Conservation (phyloP, 331 rosid genomes). For the Quercus phellos region DNA sequence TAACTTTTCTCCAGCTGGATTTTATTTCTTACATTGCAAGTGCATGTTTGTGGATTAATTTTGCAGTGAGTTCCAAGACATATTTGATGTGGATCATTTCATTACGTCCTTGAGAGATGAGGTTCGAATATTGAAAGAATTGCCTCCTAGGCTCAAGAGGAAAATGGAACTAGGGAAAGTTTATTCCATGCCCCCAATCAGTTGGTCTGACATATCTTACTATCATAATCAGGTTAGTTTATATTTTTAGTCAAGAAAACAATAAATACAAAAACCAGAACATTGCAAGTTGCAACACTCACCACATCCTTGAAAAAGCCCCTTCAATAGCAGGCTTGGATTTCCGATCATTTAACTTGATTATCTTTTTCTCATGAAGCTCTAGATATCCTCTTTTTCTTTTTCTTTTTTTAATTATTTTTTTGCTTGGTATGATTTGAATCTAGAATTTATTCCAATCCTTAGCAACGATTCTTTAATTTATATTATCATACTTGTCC, state of each 20-base stretch:
- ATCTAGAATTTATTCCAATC: neutral
- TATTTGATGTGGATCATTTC: slow-evolving; percentile 82
- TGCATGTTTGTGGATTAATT: slow-evolving; percentile 9
- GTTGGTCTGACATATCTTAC: slow-evolving; percentile 91
- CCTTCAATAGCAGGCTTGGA: slow-evolving; percentile 4
- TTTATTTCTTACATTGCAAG: slow-evolving; percentile 5
- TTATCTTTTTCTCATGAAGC: neutral
- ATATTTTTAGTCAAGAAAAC: too few relatives aligned
- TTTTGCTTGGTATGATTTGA: neutral
- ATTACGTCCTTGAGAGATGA: slow-evolving; percentile 81
- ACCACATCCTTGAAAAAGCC: neutral
- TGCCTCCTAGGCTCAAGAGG: slow-evolving; percentile 77
- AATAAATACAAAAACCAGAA: neutral
- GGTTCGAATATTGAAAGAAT: slow-evolving; percentile 77
- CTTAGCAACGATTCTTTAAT: neutral
- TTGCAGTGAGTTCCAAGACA: slow-evolving; percentile 78
- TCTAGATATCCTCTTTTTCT: neutral
- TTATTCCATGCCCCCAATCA: slow-evolving; percentile 78
- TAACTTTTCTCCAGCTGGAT: neutral
- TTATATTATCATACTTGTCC: neutral
- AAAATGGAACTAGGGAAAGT: slow-evolving; percentile 57
- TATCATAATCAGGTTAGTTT: slow-evolving; percentile 60
- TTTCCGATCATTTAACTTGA: neutral
- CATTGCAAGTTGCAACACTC: neutral
- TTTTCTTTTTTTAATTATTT: too few relatives aligned